Percentiles rank a stretch among this genome's conserved stretches.
phyloP scores from a whole-genome alignment of 495 filamentous ascomycete genomes.

The Tuber aestivum region DNA sequence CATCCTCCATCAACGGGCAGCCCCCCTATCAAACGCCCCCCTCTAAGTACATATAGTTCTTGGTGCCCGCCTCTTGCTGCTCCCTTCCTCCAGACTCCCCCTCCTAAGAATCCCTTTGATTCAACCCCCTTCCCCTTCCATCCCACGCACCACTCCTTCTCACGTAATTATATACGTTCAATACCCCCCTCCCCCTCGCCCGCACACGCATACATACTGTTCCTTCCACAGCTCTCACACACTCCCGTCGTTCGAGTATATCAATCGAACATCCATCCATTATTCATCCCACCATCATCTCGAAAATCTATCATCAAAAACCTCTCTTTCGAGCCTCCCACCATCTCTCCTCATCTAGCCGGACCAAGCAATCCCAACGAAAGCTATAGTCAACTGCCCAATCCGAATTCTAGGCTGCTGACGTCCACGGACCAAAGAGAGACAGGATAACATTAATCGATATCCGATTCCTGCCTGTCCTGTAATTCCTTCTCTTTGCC shows the following conservation, averaged over 20 bases:
- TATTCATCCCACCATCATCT: constrained; percentile 1
- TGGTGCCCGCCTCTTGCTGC: constrained; percentile 31
- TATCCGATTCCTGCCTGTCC: constrained; percentile 29
- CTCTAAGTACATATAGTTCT: constrained; percentile 37
- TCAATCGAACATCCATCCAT: constrained; percentile 6
- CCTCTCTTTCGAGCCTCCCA: not conserved
- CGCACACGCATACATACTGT: not conserved
- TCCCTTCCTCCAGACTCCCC: constrained; percentile 36
- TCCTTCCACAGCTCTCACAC: not conserved
- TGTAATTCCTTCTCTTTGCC: constrained; percentile 14
- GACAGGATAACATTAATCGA: constrained; percentile 23
- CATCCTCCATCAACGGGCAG: constrained; percentile 10
- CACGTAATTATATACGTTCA: constrained; percentile 20
- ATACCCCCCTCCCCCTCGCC: constrained; percentile 17
- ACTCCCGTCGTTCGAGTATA: constrained; percentile 16
- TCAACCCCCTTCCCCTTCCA: constrained; percentile 13
- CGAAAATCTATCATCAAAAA: constrained; percentile 1
- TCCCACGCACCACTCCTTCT: constrained; percentile 16
- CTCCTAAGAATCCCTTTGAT: constrained; percentile 19
- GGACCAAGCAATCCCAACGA: constrained; percentile 3
- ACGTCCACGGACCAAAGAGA: constrained; percentile 9
- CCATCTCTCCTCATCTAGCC: not conserved
- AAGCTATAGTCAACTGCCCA: constrained; percentile 22
- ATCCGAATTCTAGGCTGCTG: constrained; percentile 37
- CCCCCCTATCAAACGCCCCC: constrained; percentile 4